These are phyloP conservation scores for Ogataea dorogensis DNA, from an alignment of 805 yeast species.

Conservation along the genomic window DNA sequence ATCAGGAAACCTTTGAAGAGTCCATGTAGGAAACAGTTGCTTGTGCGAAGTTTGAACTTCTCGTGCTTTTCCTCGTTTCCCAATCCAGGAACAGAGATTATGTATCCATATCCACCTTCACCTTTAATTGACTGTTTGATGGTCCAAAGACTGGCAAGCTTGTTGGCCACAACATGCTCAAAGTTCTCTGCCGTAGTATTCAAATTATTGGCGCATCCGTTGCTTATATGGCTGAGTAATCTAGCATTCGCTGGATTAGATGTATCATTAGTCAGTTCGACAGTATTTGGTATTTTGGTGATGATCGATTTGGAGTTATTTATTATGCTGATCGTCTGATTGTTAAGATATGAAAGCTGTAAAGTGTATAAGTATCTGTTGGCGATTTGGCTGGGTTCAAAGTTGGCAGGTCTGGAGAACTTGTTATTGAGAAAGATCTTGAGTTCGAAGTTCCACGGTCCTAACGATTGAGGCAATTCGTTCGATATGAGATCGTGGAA, in stretches of 20 bases:
- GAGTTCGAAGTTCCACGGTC: constrained; percentile 68
- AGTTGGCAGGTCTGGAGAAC: constrained; percentile 42
- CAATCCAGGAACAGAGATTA: constrained; percentile 39
- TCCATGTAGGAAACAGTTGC: constrained; percentile 74
- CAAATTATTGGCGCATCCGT: constrained; percentile 54
- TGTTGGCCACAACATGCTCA: constrained; percentile 52
- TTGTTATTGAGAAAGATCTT: constrained; percentile 67
- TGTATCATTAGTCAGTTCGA: constrained; percentile 11
- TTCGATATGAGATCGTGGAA: constrained; percentile 72
- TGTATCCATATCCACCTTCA: constrained; percentile 69
- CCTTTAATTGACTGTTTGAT: constrained; percentile 69
- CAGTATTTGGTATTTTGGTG: constrained; percentile 29
- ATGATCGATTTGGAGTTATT: constrained; percentile 41
- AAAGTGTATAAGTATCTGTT: constrained; percentile 50
- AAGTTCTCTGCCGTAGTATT: constrained; percentile 43
- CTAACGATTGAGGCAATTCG: constrained; percentile 58
- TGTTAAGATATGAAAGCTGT: constrained; percentile 48
- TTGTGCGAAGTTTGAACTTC: constrained; percentile 54
- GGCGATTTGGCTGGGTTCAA: constrained; percentile 37
- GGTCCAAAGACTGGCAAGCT: constrained; percentile 69
- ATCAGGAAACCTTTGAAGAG: constrained; percentile 67
- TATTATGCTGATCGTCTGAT: constrained; percentile 47
- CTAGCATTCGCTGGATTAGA: constrained; percentile 24
- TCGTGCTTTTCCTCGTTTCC: constrained; percentile 33
- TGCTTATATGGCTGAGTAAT: constrained; percentile 27